Evolutionary conservation across 345 rosid genomes (phyloP).

Genomic region (Pseudoturritis turrita): DNA sequence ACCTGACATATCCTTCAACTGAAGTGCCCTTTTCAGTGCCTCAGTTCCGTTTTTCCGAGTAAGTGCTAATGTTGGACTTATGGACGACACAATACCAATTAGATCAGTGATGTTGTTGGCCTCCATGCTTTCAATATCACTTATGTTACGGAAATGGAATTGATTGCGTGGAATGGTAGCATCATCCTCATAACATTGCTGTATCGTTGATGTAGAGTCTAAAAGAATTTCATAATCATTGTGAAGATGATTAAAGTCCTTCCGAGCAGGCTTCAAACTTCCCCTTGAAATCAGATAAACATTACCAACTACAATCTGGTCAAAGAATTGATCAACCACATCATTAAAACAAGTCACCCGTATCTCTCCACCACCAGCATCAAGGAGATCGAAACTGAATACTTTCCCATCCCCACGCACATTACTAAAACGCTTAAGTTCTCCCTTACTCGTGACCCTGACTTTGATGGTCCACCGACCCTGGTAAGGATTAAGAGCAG

Average conservation of each 20-base stretch:
- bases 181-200: constrained; percentile 74
- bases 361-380: constrained; percentile 88
- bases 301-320: constrained; percentile 70
- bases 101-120: constrained; percentile 55
- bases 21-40: constrained; percentile 73
- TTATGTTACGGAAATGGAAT: constrained; percentile 64
- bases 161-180: constrained; percentile 59
- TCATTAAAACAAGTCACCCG: constrained; percentile 89
- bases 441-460: constrained; percentile 77
- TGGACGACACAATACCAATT: constrained; percentile 63
- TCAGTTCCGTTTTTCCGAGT: constrained; percentile 76
- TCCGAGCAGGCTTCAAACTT: constrained; percentile 73
- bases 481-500: constrained; percentile 87
- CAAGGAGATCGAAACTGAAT: constrained; percentile 87
- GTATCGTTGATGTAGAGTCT: constrained; percentile 56
- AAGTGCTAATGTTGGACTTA: constrained; percentile 53
- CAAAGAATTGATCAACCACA: constrained; percentile 74
- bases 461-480: constrained; percentile 93
- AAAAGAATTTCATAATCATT: constrained; percentile 72
- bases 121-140: constrained; percentile 71
- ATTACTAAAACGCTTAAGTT: constrained; percentile 66
- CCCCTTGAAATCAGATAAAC: constrained; percentile 82
- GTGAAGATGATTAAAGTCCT: constrained; percentile 76
- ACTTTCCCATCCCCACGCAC: constrained; percentile 86
- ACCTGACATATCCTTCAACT: constrained; percentile 78